phyloP scores from a whole-genome alignment of 1,284 basidiomycete species.

The Ustilago crameri region DNA sequence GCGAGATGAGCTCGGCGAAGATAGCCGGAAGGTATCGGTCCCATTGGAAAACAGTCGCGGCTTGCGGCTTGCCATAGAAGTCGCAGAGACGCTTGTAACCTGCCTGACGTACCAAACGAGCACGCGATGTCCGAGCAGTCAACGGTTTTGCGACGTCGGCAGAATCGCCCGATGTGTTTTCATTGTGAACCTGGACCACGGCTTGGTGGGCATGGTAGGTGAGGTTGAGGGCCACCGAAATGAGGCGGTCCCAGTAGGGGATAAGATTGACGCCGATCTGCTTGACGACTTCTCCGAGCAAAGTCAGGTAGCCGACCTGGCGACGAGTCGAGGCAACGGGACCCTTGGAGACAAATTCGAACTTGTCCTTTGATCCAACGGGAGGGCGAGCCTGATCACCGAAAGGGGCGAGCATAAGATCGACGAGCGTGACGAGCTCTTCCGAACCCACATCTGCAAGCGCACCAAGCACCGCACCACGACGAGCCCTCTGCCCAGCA shows the following conservation, averaged over 20 bases:
- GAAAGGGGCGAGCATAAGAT: slow-evolving; percentile 90
- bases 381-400: slow-evolving; percentile 60
- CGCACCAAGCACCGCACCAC: slow-evolving; percentile 79
- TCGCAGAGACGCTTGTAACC: slow-evolving; percentile 87
- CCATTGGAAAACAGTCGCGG: slow-evolving; percentile 77
- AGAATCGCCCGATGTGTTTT: slow-evolving; percentile 11
- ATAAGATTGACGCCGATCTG: slow-evolving; percentile 55
- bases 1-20: slow-evolving; percentile 81
- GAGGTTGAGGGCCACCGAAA: slow-evolving; percentile 55
- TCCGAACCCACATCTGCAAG: slow-evolving; percentile 78
- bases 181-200: slow-evolving; percentile 27
- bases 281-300: slow-evolving; percentile 64
- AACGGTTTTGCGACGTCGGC: slow-evolving; percentile 14
- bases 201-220: slow-evolving; percentile 52
- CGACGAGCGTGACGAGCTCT: slow-evolving; percentile 82
- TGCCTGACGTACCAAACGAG: slow-evolving; percentile 76
- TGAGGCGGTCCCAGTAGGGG: slow-evolving; percentile 54
- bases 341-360: slow-evolving; percentile 45
- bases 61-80: slow-evolving; percentile 76
- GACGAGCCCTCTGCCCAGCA: slow-evolving; percentile 74
- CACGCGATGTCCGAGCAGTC: slow-evolving; percentile 32
- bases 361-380: slow-evolving; percentile 16
- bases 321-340: slow-evolving; percentile 44
- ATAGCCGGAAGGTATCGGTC: slow-evolving; percentile 76
- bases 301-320: slow-evolving; percentile 69